Evolutionary conservation across 2,329 filamentous ascomycete species (phyloP).

Genomic region (Aspergillus novofumigatus): DNA sequence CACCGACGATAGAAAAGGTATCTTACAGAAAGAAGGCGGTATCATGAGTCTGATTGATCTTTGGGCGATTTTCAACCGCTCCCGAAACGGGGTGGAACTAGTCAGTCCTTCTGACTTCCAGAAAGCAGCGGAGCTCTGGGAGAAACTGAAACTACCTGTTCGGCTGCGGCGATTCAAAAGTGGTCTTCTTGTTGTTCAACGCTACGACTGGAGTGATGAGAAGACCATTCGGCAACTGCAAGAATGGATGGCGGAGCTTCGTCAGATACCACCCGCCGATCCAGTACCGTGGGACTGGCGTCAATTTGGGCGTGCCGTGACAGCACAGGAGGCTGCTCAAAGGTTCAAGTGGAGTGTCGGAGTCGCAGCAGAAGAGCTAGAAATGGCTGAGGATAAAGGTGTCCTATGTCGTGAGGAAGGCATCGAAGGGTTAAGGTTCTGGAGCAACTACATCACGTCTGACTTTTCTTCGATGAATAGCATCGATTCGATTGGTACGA

Average conservation of each 20-base stretch:
- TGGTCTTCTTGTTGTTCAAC: conserved; percentile 90
- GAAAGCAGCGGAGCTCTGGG: conserved; percentile 84
- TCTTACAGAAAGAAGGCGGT: conserved; percentile 75
- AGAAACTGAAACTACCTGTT: conserved; percentile 78
- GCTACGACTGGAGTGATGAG: conserved; percentile 82
- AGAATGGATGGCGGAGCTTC: conserved; percentile 71
- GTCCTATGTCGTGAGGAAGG: conserved; percentile 86
- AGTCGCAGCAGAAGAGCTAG: conserved; percentile 88
- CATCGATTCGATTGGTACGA: neutral
- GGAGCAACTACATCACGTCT: conserved; percentile 64
- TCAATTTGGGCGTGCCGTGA: conserved; percentile 76
- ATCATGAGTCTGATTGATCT: conserved; percentile 87
- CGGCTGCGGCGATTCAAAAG: conserved; percentile 85
- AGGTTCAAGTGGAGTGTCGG: conserved; percentile 96
- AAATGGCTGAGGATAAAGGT: conserved; percentile 93
- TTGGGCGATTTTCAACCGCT: conserved; percentile 93
- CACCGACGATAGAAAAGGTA: conserved; percentile 75
- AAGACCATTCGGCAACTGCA: conserved; percentile 75
- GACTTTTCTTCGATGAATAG: neutral
- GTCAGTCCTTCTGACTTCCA: conserved; percentile 90
- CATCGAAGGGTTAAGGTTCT: conserved; percentile 86
- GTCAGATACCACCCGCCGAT: conserved; percentile 60
- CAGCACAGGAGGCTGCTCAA: conserved; percentile 82
- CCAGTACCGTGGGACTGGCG: conserved; percentile 72
- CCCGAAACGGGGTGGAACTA: conserved; percentile 87